A percentile compares a stretch with the other conserved stretches of the same genome.
Conservation (phyloP, 2,329 filamentous ascomycete genomes). For the Penicillium sp. region DNA sequence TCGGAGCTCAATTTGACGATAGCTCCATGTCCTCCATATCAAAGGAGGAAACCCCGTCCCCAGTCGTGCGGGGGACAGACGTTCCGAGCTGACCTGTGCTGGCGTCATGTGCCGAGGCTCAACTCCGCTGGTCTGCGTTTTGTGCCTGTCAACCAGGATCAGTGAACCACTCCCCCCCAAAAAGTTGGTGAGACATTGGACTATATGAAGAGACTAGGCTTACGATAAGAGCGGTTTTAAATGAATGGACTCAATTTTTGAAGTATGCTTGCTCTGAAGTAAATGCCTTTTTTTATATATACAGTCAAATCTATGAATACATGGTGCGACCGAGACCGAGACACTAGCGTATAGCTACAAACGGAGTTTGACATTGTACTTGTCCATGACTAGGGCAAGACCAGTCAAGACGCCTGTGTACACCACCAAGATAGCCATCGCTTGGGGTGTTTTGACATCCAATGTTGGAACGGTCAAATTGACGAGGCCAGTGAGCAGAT, state of each 20-base stretch:
- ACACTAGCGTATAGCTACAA: constrained; percentile 13
- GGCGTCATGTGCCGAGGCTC: constrained; percentile 14
- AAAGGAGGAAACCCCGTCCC: neutral
- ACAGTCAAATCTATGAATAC: neutral
- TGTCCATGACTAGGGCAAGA: constrained; percentile 50
- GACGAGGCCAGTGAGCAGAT: constrained; percentile 79
- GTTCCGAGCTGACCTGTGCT: neutral
- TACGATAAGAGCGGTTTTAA: too few relatives aligned
- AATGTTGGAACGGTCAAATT: constrained; percentile 84
- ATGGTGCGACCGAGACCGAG: neutral
- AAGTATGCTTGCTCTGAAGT: too few relatives aligned
- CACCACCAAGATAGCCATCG: constrained; percentile 67
- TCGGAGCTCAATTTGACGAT: constrained; percentile 18
- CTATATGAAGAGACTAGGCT: too few relatives aligned
- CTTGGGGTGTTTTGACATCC: constrained; percentile 56
- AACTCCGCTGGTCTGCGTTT: neutral
- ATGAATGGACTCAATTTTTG: too few relatives aligned
- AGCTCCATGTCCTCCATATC: neutral
- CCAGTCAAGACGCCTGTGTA: constrained; percentile 65
- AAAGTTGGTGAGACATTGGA: too few relatives aligned
- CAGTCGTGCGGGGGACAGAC: constrained; percentile 1
- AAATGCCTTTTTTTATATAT: too few relatives aligned
- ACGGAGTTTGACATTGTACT: constrained; percentile 31
- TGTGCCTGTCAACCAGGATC: too few relatives aligned
- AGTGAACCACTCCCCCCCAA: too few relatives aligned